Evolutionary conservation across 768 basidiomycete genomes (phyloP).

Genomic region (Cubamyces lactineus): DNA sequence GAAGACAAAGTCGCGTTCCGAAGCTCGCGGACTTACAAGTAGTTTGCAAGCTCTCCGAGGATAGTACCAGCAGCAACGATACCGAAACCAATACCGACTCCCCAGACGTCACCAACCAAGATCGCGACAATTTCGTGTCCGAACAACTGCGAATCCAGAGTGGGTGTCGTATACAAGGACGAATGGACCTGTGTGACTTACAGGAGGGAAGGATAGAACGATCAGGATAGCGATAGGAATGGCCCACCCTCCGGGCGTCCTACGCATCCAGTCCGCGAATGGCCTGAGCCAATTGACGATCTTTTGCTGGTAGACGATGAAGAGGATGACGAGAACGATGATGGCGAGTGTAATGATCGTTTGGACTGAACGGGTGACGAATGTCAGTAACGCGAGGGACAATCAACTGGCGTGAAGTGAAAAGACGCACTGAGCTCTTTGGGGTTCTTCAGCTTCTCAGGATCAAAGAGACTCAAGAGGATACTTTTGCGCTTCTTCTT

Average conservation of each 20-base stretch:
- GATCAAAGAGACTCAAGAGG: background rate
- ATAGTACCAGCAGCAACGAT: constrained; percentile 85
- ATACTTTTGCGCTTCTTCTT: background rate
- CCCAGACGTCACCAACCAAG: constrained; percentile 89
- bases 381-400: background rate
- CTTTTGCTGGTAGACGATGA: constrained; percentile 48
- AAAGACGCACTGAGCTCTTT: constrained; percentile 5
- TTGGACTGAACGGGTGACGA: constrained; percentile 29
- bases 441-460: background rate
- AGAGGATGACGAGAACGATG: constrained; percentile 39
- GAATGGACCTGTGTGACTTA: constrained; percentile 14
- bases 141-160: constrained; percentile 56
- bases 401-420: background rate
- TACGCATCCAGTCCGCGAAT: constrained; percentile 62
- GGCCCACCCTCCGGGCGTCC: constrained; percentile 38
- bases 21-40: constrained; percentile 56
- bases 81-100: constrained; percentile 81
- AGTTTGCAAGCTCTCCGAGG: constrained; percentile 83
- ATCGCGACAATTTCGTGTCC: constrained; percentile 92
- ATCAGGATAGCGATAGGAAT: constrained; percentile 48
- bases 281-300: constrained; percentile 74
- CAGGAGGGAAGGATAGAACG: constrained; percentile 44
- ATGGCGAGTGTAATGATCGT: constrained; percentile 32
- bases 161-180: no score
- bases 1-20: background rate